Conservation (phyloP, 2,329 filamentous ascomycete species). For the Myriosclerotinia scirpicola region DNA sequence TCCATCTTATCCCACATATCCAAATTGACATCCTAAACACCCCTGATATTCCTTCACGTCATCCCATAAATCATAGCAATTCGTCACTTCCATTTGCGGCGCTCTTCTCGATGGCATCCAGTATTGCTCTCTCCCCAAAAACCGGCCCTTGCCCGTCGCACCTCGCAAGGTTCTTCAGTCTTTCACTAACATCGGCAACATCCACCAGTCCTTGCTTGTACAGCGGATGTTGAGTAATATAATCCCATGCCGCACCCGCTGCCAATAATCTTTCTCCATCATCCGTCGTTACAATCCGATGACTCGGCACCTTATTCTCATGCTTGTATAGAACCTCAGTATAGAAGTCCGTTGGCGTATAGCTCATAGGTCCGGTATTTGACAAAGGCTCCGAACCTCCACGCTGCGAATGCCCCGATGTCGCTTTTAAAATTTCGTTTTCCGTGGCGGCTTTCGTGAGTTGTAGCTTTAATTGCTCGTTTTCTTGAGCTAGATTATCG, state of each 20-base stretch:
- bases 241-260: conserved; percentile 82
- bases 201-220: conserved; percentile 78
- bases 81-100: conserved; percentile 77
- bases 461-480: conserved; percentile 81
- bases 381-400: conserved; percentile 41
- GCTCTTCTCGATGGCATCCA: conserved; percentile 74
- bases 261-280: conserved; percentile 71
- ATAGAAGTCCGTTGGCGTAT: conserved; percentile 71
- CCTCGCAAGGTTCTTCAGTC: conserved; percentile 70
- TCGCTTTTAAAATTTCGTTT: conserved; percentile 88
- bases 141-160: conserved; percentile 89
- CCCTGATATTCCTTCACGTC: conserved; percentile 19
- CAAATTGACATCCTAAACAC: conserved; percentile 10
- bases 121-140: conserved; percentile 75
- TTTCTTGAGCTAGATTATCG: conserved; percentile 72
- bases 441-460: conserved; percentile 83
- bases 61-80: conserved; percentile 53
- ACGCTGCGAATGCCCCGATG: conserved; percentile 53
- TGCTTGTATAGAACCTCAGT: conserved; percentile 61
- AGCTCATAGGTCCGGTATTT: conserved; percentile 65
- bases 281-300: conserved; percentile 67
- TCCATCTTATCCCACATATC: conserved; percentile 3
- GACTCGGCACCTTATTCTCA: conserved; percentile 61
- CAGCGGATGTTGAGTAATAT: conserved; percentile 77
- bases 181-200: conserved; percentile 76